A percentile compares a stretch with the other conserved stretches of the same genome.
Conservation (phyloP, 2,329 filamentous ascomycete species). For the Bipolaris victoriae region DNA sequence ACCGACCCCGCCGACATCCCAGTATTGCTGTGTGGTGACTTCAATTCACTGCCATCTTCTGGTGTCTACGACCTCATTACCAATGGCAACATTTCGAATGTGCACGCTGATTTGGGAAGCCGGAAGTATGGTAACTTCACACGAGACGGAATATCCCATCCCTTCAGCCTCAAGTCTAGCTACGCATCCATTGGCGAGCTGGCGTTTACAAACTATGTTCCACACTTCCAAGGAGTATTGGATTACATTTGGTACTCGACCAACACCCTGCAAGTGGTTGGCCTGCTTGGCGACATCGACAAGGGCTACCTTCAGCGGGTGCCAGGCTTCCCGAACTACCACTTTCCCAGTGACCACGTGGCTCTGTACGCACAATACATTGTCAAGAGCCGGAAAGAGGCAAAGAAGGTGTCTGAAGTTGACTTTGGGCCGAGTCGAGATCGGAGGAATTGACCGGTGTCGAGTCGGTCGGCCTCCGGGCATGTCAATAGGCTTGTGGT, state of each 20-base stretch:
- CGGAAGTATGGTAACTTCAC: conserved; percentile 94
- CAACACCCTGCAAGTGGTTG: conserved; percentile 82
- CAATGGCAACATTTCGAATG: conserved; percentile 75
- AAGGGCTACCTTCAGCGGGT: conserved; percentile 83
- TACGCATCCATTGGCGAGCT: conserved; percentile 86
- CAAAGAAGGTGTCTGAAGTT: conserved; percentile 55
- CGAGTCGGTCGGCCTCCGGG: conserved; percentile 12
- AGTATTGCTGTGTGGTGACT: conserved; percentile 89
- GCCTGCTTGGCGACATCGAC: conserved; percentile 85
- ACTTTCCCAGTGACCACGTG: conserved; percentile 92
- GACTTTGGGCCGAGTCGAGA: conserved; percentile 47
- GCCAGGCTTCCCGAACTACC: conserved; percentile 90
- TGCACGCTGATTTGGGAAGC: conserved; percentile 79
- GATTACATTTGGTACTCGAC: conserved; percentile 99
- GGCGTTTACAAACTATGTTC: conserved; percentile 95
- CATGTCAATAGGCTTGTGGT: conserved; percentile 41
- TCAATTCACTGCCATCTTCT: conserved; percentile 87
- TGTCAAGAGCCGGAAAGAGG: conserved; percentile 83
- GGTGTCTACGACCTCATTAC: conserved; percentile 91
- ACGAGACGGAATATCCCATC: conserved; percentile 88
- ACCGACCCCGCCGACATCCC: conserved; percentile 85
- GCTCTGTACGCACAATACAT: conserved; percentile 88
- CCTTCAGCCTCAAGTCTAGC: conserved; percentile 89
- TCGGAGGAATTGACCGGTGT: conserved; percentile 32
- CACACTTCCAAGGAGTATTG: conserved; percentile 87